phyloP scores from a whole-genome alignment of 345 rosid genomes.

The Ceriops zippeliana region DNA sequence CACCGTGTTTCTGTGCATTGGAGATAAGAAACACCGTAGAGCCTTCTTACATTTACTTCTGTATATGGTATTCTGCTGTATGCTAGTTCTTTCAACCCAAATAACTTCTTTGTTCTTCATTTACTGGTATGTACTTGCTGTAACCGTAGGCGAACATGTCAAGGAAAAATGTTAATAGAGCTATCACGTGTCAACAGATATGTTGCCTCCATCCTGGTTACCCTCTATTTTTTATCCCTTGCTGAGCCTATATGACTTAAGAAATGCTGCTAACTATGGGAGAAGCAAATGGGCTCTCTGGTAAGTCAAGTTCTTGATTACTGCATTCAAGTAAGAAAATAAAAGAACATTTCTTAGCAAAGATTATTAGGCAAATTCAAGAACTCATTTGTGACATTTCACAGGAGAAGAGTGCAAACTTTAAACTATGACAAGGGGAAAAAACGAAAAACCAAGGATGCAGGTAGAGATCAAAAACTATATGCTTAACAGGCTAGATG shows the following conservation, averaged over 20 bases:
- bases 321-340: conserved; percentile 1
- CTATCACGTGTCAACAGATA: conserved; percentile 24
- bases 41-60: conserved; percentile 25
- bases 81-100: conserved; percentile 21
- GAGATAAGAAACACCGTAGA: conserved; percentile 28
- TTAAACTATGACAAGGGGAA: not conserved
- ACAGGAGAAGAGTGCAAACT: not conserved
- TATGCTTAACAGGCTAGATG: too few relatives aligned
- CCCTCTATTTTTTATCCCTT: conserved; percentile 28
- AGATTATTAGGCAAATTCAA: not conserved
- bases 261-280: conserved; percentile 36
- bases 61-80: conserved; percentile 23
- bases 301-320: conserved; percentile 47
- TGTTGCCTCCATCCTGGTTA: conserved; percentile 27
- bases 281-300: conserved; percentile 53
- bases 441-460: not conserved
- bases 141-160: conserved; percentile 12
- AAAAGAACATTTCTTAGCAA: not conserved
- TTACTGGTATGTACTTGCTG: conserved; percentile 31
- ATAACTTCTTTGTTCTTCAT: conserved; percentile 14
- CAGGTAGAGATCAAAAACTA: too few relatives aligned
- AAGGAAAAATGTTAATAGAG: not conserved
- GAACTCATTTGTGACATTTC: too few relatives aligned
- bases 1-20: conserved; percentile 27
- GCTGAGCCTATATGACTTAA: conserved; percentile 29